A percentile compares a stretch with the other conserved stretches of the same genome.
These are phyloP conservation scores for Haplographium delicatum DNA, from an alignment of 495 filamentous ascomycete genomes.

Conservation along the genomic window DNA sequence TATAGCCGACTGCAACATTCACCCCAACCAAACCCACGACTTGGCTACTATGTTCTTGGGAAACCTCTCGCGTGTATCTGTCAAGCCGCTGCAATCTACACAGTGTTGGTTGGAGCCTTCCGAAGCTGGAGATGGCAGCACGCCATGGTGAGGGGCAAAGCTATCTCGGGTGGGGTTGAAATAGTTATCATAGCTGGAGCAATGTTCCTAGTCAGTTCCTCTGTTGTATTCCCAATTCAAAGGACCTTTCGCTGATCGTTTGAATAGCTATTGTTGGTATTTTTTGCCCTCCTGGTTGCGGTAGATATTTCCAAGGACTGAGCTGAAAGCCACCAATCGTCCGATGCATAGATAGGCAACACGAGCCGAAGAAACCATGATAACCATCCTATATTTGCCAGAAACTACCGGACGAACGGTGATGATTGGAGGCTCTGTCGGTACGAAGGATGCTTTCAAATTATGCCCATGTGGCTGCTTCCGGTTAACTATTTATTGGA, in stretches of 20 bases:
- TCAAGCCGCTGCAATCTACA: conserved; percentile 51
- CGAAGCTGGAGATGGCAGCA: conserved; percentile 68
- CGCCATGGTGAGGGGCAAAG: conserved; percentile 59
- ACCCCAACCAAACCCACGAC: conserved; percentile 29
- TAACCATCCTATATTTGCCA: conserved; percentile 14
- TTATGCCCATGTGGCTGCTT: neutral
- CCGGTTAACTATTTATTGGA: conserved; percentile 1
- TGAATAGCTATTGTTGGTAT: conserved; percentile 21
- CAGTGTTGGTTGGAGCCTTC: conserved; percentile 52
- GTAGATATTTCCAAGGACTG: conserved; percentile 26
- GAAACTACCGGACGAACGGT: conserved; percentile 16
- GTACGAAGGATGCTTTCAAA: conserved; percentile 3
- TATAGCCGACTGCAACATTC: conserved; percentile 45
- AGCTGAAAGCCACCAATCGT: conserved; percentile 2
- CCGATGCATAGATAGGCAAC: conserved; percentile 12
- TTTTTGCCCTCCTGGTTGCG: conserved; percentile 26
- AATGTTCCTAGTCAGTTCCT: conserved; percentile 43
- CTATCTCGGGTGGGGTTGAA: conserved; percentile 65
- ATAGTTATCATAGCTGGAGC: conserved; percentile 48
- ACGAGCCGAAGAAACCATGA: conserved; percentile 13
- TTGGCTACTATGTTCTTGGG: conserved; percentile 60
- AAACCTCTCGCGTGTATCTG: conserved; percentile 59
- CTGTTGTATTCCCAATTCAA: neutral
- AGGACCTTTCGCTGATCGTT: neutral
- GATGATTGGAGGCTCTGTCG: conserved; percentile 5